phyloP scores from a whole-genome alignment of 2,329 filamentous ascomycete species.

The Fusarium heterosporum region DNA sequence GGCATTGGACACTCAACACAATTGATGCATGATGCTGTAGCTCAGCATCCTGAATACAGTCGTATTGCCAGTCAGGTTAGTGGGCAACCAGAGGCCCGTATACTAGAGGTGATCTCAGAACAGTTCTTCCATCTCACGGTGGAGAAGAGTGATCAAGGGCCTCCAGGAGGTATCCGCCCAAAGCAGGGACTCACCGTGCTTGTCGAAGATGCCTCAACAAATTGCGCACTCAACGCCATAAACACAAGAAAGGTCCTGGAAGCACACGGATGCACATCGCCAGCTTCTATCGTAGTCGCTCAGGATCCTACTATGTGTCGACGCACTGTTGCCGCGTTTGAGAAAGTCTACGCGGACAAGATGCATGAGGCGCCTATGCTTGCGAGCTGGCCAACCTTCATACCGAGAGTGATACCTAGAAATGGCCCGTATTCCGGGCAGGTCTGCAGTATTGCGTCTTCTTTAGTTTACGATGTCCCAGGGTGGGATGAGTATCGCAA shows the following conservation, averaged over 20 bases:
- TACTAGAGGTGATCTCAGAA: constrained; percentile 31
- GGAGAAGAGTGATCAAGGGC: neutral
- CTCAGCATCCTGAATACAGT: constrained; percentile 29
- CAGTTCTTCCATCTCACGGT: constrained; percentile 27
- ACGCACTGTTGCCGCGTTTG: constrained; percentile 35
- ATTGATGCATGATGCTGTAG: constrained; percentile 36
- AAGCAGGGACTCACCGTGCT: constrained; percentile 20
- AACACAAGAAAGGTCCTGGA: constrained; percentile 37
- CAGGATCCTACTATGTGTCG: constrained; percentile 42
- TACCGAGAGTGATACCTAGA: constrained; percentile 15
- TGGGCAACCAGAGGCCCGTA: constrained; percentile 30
- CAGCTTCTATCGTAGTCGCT: constrained; percentile 35
- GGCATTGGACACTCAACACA: constrained; percentile 41
- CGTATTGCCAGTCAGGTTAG: constrained; percentile 10
- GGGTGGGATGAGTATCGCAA: neutral
- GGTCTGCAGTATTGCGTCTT: neutral
- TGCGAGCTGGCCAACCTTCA: constrained; percentile 38
- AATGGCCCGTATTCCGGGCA: neutral
- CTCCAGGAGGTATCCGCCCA: neutral
- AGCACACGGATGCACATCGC: constrained; percentile 26
- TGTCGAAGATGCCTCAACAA: constrained; percentile 40
- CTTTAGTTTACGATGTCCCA: constrained; percentile 11
- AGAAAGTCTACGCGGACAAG: constrained; percentile 26
- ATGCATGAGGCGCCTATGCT: constrained; percentile 1
- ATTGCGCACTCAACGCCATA: constrained; percentile 38